A percentile compares a stretch with the other conserved stretches of the same genome.
phyloP scores from a whole-genome alignment of 2,329 filamentous ascomycete genomes.

The Ophiostoma australiae region DNA sequence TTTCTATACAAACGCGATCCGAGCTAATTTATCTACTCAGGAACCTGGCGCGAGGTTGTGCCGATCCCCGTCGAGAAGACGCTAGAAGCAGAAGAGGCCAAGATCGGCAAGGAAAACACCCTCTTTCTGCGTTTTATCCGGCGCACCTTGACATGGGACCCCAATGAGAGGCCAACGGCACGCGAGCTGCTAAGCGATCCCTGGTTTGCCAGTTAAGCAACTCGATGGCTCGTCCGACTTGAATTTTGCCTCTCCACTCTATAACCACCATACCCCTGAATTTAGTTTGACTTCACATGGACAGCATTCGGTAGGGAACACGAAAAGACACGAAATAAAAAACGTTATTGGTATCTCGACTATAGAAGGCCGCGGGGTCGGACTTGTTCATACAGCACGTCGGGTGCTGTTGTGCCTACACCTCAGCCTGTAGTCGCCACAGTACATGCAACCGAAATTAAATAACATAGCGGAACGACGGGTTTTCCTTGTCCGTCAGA shows the following conservation, averaged over 20 bases:
- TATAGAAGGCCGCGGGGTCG: too few relatives aligned
- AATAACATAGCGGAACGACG: slow-evolving; percentile 55
- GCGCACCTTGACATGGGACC: background rate
- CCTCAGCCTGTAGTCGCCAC: too few relatives aligned
- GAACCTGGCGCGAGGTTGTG: background rate
- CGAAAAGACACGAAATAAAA: too few relatives aligned
- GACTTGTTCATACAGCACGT: too few relatives aligned
- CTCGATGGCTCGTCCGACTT: too few relatives aligned
- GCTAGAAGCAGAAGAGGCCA: background rate
- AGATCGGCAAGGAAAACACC: background rate
- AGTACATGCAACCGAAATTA: background rate
- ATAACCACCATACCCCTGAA: too few relatives aligned
- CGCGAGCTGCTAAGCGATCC: slow-evolving; percentile 2
- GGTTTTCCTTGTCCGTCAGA: slow-evolving; percentile 57
- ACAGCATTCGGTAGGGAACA: too few relatives aligned
- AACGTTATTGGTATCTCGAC: too few relatives aligned
- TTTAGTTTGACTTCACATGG: too few relatives aligned
- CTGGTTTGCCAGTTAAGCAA: background rate
- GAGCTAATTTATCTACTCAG: background rate
- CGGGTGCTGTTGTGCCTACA: too few relatives aligned
- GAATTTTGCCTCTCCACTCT: too few relatives aligned
- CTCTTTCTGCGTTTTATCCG: background rate
- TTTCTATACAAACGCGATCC: background rate
- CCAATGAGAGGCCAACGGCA: background rate
- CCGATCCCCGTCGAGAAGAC: background rate